phyloP scores from a whole-genome alignment of 441 rosid species.

The Corymbia calophylla region DNA sequence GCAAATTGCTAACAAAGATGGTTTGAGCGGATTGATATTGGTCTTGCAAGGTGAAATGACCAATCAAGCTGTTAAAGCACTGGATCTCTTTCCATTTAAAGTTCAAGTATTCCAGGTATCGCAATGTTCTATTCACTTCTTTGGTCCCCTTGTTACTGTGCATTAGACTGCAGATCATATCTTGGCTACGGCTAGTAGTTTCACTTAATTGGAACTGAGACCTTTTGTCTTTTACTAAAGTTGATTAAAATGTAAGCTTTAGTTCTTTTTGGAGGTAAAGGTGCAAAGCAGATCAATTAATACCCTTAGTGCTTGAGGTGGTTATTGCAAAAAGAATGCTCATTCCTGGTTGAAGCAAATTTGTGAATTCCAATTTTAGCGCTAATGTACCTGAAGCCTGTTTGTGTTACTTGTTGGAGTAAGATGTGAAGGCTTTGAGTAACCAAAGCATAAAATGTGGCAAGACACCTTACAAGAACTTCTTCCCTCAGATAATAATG shows the following conservation, averaged over 20 bases:
- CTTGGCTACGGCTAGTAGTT: neutral
- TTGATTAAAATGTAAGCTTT: neutral
- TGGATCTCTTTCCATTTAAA: constrained; percentile 63
- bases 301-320: neutral
- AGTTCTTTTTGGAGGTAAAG: neutral
- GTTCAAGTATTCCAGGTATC: constrained; percentile 88
- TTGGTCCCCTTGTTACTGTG: neutral
- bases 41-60: constrained; percentile 70
- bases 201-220: neutral
- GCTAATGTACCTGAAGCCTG: neutral
- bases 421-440: neutral
- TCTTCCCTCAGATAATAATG: neutral
- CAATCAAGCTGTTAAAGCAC: constrained; percentile 67
- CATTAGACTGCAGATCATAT: neutral
- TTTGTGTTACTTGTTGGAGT: neutral
- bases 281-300: neutral
- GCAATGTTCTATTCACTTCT: neutral
- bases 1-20: constrained; percentile 51
- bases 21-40: constrained; percentile 53
- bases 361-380: neutral
- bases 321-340: neutral
- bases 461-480: neutral
- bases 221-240: neutral
- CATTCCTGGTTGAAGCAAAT: neutral
- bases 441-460: neutral